Base-by-base conservation (phyloP, 73 alveolate genomes). In the Paramecium octaurelia region DNA sequence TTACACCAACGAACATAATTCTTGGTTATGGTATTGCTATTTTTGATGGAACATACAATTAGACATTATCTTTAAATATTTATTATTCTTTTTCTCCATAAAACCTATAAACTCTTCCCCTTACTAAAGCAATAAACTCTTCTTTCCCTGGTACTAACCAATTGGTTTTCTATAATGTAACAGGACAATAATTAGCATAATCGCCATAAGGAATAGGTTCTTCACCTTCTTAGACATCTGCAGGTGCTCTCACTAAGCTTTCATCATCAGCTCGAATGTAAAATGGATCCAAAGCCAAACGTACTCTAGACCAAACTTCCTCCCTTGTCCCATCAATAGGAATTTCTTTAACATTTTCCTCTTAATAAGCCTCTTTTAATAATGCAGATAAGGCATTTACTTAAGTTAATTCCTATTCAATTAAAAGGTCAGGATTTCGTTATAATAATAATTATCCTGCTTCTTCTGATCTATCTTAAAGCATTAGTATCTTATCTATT, bases 51-150 rank as follows among this genome's bases (percentile, higher is more conserved):
- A 83, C 48, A 60, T 5, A 60, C 43, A 21, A 60, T 60, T 92
- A 94, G 2, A 99, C 99, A 86, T 98, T 96, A 85, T 92, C 96
- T 70, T 96, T 96, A 93, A 98, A 98, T 68, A 91, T 92, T 86
- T 98, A 98, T 92, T 94, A 92, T 93, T 98, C 99, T 92, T 97
- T 96, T 85, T 98, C 99, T 34, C 99, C 99, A 38, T 99, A 94
- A 46, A 97, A 95, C 94, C 97, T 93, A 93, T 97, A 97, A 12
- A 96, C 96, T 93, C 96, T 97, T 64, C 98, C 99, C 85, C 95
- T 93, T n/a, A 97, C 97, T 69, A 96, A 95, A 46, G 93, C 95
- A 90, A 96, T 99, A 36, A 88, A 92, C 88, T 97, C 99, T 70
- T 95, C 97, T 24, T 97, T 96, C 14, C 99, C 99, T 87, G 98